These are phyloP conservation scores for Musa troglodytarum DNA, from an alignment of 176 grass and related monocot genomes.

Conservation along the genomic window DNA sequence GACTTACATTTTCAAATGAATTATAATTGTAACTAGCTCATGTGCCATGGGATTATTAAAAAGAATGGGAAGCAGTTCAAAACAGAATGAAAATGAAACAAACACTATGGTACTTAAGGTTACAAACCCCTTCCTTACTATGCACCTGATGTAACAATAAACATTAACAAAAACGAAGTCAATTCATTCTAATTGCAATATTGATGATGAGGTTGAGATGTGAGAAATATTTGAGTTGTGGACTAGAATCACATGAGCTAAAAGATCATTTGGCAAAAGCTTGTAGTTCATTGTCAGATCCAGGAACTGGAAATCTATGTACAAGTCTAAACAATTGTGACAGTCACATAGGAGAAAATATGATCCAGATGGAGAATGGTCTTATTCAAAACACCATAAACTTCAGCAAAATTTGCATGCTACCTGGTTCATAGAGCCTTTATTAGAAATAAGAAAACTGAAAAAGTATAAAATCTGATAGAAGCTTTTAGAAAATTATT, in stretches of 20 bases:
- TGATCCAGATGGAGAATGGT: background rate
- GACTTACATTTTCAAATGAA: background rate
- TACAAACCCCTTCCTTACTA: background rate
- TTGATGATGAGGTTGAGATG: background rate
- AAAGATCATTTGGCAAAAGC: background rate
- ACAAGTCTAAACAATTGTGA: background rate
- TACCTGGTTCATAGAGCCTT: too few species aligned
- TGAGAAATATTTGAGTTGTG: background rate
- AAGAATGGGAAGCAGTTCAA: background rate
- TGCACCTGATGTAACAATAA: background rate
- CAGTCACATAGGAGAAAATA: background rate
- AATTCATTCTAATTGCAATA: background rate
- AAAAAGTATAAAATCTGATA: too few species aligned
- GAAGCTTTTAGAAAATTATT: too few species aligned
- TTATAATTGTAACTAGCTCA: background rate
- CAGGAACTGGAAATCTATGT: background rate
- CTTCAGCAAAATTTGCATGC: too few species aligned
- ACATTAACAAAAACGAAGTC: background rate
- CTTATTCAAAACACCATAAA: too few species aligned
- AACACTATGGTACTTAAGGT: background rate
- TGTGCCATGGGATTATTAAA: background rate
- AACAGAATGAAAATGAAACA: background rate
- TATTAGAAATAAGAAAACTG: too few species aligned
- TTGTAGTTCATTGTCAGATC: background rate
- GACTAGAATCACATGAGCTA: background rate